Evolutionary conservation across 805 yeast species (phyloP), one percentile per base, ranked within the genome.

Genomic region (Candida khao-thaluensis): DNA sequence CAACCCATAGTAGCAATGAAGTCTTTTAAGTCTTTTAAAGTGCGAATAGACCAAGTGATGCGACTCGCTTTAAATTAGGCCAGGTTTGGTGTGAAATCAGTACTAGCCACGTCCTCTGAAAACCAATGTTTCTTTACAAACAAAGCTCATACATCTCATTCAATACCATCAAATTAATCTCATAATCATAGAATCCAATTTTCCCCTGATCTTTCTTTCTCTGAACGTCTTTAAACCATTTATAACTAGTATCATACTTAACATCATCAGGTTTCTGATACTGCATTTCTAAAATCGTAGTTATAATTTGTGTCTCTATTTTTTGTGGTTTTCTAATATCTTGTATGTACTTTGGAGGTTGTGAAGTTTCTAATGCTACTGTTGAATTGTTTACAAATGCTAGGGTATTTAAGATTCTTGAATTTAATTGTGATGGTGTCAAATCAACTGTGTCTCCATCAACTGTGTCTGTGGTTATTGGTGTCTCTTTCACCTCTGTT

Each of bases 321-420:
- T 54, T 15, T 41, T 43, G 31, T 23, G 48, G 42, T 15, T 31
- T 17, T 39, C 46, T 5, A 9, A 21, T 21, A 12, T 22, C 35
- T 31, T 31, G 35, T 12, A 31, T 31, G 11, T 31, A 23, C n/a
- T n/a, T n/a, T n/a, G n/a, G n/a, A n/a, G n/a, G 45, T 7, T 28
- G 30, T n/a, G 30, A 18, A 5, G 41, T 38, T n/a, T 43, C 49
- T 17, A 30, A 29, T 9, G 44, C 43, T 4, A 60, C 66, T 0
- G 66, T 56, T 3, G 65, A 49, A 41, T 64, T 64, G 38, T 55
- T 57, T 5, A 62, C 61, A 47, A 64, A 64, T 17, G 50, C 54
- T 6, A 57, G 38, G 1, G 68, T 57, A 38, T 62, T 61, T 10
- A 50, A 27, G 20, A 58, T n/a, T n/a, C n/a, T n/a, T n/a, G n/a